Evolutionary conservation across 306 rosid genomes (phyloP), one percentile per base, ranked within the genome.

Genomic region (Quercus robur): DNA sequence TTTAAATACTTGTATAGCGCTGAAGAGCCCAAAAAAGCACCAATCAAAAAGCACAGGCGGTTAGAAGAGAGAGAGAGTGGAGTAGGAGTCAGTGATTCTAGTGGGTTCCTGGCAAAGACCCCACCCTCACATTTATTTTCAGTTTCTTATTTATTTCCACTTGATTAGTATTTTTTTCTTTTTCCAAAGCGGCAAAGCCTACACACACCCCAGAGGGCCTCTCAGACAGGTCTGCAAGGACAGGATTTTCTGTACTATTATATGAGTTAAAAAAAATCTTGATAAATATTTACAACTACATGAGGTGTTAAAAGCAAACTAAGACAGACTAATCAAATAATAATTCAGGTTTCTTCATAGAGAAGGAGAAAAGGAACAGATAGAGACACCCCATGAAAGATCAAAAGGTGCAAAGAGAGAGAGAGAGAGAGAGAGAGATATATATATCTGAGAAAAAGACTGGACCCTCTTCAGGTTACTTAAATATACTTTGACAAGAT

Each of bases 61-160:
- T 90, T 90, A 87, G 86, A 84, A 67, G 94, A 84, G 85, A 81
- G 93, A 89, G 95, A 83, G 94, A 83, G 94, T 83, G 94, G 97
- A 86, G 97, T 86, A 78, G 93, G 97, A 88, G 92, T 88, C 91
- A 87, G 87, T 93, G 89, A 81, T 88, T 91, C 89, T 78, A 81
- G 89, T 87, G 97, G 77, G 83, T 89, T 91, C 94, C 84, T 86
- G 75, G 82, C 83, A 3, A 75, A 46, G 90, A 56, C 86, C 91
- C 90, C 82, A 84, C 84, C 64, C 57, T 56, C 75, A 2, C 33
- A 52, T 62, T 76, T 83, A 17, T 75, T 76, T 75, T 63, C 46
- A 62, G 15, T 58, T 69, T 52, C 2, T 14, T 74, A 20, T 4
- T 51, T 23, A 7, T 49, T 20, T 46, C 18, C 3, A 8, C 2